A percentile compares a stretch with the other conserved stretches of the same genome.
phyloP scores from a whole-genome alignment of 1,284 basidiomycete species.

The Ustilago lituana region DNA sequence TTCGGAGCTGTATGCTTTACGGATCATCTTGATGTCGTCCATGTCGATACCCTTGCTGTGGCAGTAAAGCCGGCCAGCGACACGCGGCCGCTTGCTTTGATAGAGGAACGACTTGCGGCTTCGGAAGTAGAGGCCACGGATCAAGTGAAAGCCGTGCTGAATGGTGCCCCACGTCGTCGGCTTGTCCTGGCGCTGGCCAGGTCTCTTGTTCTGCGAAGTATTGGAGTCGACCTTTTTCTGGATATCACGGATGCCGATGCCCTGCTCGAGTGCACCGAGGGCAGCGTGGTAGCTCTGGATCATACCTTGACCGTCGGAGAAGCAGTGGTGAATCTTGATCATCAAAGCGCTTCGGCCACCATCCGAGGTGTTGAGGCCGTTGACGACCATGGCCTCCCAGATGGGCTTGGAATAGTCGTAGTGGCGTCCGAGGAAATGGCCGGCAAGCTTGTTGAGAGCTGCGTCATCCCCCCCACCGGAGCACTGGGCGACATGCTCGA shows the following conservation, averaged over 20 bases:
- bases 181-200: conserved; percentile 55
- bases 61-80: conserved; percentile 54
- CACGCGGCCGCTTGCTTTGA: conserved; percentile 39
- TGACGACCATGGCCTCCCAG: conserved; percentile 66
- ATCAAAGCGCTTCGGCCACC: conserved; percentile 63
- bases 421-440: conserved; percentile 60
- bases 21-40: conserved; percentile 64
- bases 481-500: conserved; percentile 52
- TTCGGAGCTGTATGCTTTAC: conserved; percentile 57
- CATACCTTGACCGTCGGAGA: conserved; percentile 67
- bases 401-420: conserved; percentile 66
- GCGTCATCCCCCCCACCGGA: conserved; percentile 46
- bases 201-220: conserved; percentile 47
- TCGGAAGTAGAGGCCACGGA: conserved; percentile 64
- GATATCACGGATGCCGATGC: conserved; percentile 55
- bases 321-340: conserved; percentile 67
- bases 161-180: conserved; percentile 58
- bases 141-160: conserved; percentile 53
- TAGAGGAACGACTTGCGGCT: conserved; percentile 61
- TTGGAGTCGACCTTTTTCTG: conserved; percentile 59
- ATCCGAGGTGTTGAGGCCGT: conserved; percentile 59
- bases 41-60: conserved; percentile 64
- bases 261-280: conserved; percentile 57
- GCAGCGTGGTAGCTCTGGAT: conserved; percentile 66
- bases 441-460: conserved; percentile 60